Conservation (phyloP, 192 early-diverging fungal species). For the Podila epicladia region DNA sequence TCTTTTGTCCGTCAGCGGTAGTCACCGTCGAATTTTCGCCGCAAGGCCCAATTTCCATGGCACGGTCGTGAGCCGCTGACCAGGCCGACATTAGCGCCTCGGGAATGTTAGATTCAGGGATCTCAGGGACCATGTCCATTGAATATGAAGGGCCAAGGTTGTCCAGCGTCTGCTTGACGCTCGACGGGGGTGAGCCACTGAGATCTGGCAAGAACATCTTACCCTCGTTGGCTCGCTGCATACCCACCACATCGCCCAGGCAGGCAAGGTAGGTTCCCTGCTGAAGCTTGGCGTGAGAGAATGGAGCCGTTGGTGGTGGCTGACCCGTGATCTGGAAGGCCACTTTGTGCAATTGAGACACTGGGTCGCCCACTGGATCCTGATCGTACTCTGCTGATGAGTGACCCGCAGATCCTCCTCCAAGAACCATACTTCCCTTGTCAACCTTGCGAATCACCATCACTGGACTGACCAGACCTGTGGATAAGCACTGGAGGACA, state of each 20-base stretch:
- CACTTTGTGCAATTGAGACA: conserved; percentile 92
- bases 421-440: conserved; percentile 80
- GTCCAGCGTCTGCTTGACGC: conserved; percentile 47
- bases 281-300: conserved; percentile 45
- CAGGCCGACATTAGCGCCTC: conserved; percentile 39
- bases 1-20: conserved; percentile 26
- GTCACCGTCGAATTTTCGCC: conserved; percentile 35
- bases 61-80: conserved; percentile 17
- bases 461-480: conserved; percentile 82
- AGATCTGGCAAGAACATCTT: conserved; percentile 56
- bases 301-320: conserved; percentile 29
- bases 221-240: conserved; percentile 67
- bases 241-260: conserved; percentile 80
- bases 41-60: conserved; percentile 13
- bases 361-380: conserved; percentile 78
- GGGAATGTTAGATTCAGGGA: conserved; percentile 20
- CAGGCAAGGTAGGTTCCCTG: conserved; percentile 78
- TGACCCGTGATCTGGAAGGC: conserved; percentile 82
- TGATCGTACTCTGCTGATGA: conserved; percentile 51
- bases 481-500: conserved; percentile 88
- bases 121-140: conserved; percentile 49
- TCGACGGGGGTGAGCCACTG: conserved; percentile 3
- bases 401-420: conserved; percentile 62
- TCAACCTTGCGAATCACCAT: conserved; percentile 89
- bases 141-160: conserved; percentile 19